Percentiles rank a stretch among this genome's conserved stretches.
Evolutionary conservation across 2,329 filamentous ascomycete genomes (phyloP).

Genomic region (Myriosclerotinia duriaeana): DNA sequence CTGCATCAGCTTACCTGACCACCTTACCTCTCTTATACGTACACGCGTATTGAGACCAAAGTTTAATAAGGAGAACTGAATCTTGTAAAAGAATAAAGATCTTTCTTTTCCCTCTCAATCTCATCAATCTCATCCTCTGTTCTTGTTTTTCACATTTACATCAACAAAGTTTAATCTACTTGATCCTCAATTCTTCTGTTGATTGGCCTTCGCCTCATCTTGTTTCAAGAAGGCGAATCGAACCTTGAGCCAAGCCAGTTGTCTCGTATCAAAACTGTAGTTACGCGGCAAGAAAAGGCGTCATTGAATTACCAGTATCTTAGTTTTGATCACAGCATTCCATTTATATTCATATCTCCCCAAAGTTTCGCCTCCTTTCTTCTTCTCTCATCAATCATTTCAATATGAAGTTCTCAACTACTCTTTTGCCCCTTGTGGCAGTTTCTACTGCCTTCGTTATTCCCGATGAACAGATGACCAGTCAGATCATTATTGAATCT

Average conservation of each 20-base stretch:
- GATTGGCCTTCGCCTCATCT: background rate
- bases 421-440: conserved; percentile 51
- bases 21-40: background rate
- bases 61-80: background rate
- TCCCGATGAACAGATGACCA: conserved; percentile 50
- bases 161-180: background rate
- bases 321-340: conserved; percentile 6
- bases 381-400: conserved; percentile 20
- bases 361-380: conserved; percentile 8
- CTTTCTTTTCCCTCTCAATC: background rate
- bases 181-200: background rate
- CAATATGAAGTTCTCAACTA: conserved; percentile 44
- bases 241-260: background rate
- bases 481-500: conserved; percentile 44
- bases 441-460: conserved; percentile 53
- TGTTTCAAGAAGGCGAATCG: background rate
- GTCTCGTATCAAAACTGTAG: conserved; percentile 1
- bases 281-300: conserved; percentile 12
- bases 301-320: conserved; percentile 18
- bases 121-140: background rate
- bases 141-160: background rate
- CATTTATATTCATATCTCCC: conserved; percentile 5
- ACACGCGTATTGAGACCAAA: background rate
- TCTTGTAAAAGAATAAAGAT: background rate
- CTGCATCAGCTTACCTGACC: background rate